Base-by-base conservation (phyloP, 495 filamentous ascomycete species). In the Penicillium longicatenatum region DNA sequence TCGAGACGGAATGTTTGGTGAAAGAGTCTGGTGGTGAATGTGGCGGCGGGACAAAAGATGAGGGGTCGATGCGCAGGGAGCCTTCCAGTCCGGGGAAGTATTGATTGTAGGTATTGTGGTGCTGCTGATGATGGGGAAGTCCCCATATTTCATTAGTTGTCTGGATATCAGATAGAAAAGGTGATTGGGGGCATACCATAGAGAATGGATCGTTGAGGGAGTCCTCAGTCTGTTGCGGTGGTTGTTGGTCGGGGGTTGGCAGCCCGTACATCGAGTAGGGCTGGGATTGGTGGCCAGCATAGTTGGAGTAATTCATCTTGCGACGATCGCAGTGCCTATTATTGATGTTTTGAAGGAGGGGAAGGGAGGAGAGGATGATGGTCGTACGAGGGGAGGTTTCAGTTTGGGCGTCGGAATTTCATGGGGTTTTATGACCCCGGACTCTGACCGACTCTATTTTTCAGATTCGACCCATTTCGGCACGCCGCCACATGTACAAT, bases 1-100 rank as follows among this genome's bases (percentile, higher is more conserved):
- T 60, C 26, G 72, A 71, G 29, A 70, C 64, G 22, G 79, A 78
- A 8, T 69, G 67, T 48, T 72, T 75, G 45, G 71, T 67, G 57
- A 71, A 70, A 3, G 79, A 79, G 48, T 76, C 74, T 21, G 77
- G 73, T 37, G 79, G 77, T 16, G 79, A 80, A 57, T 79, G 79
- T 24, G 71, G 70, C 48, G 71, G 69, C 44, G 70, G 63, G 14
- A 69, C 63, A 22, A 73, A 70, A 19, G 72, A 62, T 30, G 64
- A 63, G 55, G 66, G 60, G 66, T 72, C 64, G 54, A 73, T 66
- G 35, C 66, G 69, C 55, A 71, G 69, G 6, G 70, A 62, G 41
- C 72, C 68, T 55, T 79, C 72, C 57, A 76, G 77, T 26, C 65
- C 65, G 12, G 71, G 70, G 54, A 76, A 76, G 41, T 71, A 68